Base-by-base conservation (phyloP, 2,329 filamentous ascomycete genomes). In the Cordyceps cateniannulata region DNA sequence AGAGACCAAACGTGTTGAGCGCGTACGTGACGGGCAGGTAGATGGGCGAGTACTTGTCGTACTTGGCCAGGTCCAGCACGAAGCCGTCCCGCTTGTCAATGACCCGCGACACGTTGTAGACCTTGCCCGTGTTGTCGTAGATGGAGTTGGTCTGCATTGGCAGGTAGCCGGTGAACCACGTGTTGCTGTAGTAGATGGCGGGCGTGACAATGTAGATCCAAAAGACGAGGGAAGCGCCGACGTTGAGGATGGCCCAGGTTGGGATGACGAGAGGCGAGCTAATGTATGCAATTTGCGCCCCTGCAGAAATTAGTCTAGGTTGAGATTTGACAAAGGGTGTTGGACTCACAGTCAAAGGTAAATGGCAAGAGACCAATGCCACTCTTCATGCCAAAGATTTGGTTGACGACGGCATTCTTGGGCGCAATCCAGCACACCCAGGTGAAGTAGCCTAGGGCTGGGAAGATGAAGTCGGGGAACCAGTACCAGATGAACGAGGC, bases 61-160 rank as follows among this genome's bases (percentile, higher is more conserved):
- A 84, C n/a, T 79, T 78, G 18, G 72, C 69, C 32, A 73, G 66
- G 62, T 84, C 75, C 20, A 85, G 76, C 0, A 70, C 71, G 35
- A 70, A 73, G 38, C 74, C 71, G 0, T 70, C 59, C 9, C 75
- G 74, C 24, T 75, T 73, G 24, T 75, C 72, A 62, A 85, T 75
- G 16, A 85, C 80, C 2, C 70, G 71, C 0, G 74, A 71, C 0
- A 79, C 77, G 45, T 84, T 76, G 64, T 84, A 85, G 0, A 71
- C 62, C 4, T 72, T 64, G 0, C 78, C 82, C 0, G 73, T 80
- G 48, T 83, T 82, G 67, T 85, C 82, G 54, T 77, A 85, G 8
- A 78, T 80, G 14, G 77, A 76, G n/a, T 80, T 76, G 35, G 77
- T 79, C 25, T 79, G 76, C 40, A 83, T 72, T 0, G 82, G 82